Percentiles rank a stretch among this genome's conserved stretches.
phyloP scores from a whole-genome alignment of 2,329 filamentous ascomycete genomes.

The Clonostachys byssicola region DNA sequence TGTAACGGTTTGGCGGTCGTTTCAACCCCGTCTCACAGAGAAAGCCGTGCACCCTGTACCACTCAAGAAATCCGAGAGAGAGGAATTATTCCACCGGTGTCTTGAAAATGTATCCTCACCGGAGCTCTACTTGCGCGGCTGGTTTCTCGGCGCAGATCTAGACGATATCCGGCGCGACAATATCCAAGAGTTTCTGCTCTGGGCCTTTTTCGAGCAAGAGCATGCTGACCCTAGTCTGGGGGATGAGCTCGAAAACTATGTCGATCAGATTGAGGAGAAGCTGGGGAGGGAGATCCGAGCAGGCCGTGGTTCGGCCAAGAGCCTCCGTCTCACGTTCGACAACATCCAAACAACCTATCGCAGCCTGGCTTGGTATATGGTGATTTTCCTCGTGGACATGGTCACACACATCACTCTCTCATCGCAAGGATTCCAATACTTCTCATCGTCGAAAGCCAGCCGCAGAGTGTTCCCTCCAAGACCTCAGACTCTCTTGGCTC shows the following conservation, averaged over 20 bases:
- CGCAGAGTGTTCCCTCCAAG: slow-evolving; percentile 53
- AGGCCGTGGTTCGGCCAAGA: slow-evolving; percentile 51
- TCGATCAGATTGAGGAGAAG: slow-evolving; percentile 47
- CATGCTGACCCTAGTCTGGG: slow-evolving; percentile 19
- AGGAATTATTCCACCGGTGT: slow-evolving; percentile 52
- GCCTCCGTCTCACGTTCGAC: slow-evolving; percentile 64
- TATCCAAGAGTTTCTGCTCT: slow-evolving; percentile 60
- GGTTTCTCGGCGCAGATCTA: slow-evolving; percentile 60
- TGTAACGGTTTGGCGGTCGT: slow-evolving; percentile 34
- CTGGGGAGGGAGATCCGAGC: slow-evolving; percentile 44
- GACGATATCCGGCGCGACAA: slow-evolving; percentile 63
- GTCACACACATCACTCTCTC: slow-evolving; percentile 37
- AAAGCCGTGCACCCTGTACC: slow-evolving; percentile 33
- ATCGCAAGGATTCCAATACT: slow-evolving; percentile 45
- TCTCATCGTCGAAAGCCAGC: slow-evolving; percentile 24
- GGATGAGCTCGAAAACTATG: slow-evolving; percentile 37
- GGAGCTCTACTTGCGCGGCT: slow-evolving; percentile 54
- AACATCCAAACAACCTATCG: slow-evolving; percentile 55
- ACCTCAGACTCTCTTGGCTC: slow-evolving; percentile 39
- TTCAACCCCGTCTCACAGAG: slow-evolving; percentile 28
- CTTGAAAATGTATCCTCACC: slow-evolving; percentile 48
- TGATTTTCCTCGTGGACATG: slow-evolving; percentile 52
- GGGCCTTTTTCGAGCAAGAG: slow-evolving; percentile 58
- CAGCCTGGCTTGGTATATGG: slow-evolving; percentile 59
- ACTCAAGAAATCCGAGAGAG: slow-evolving; percentile 40